A percentile compares a stretch with the other conserved stretches of the same genome.
phyloP scores from a whole-genome alignment of 2,329 filamentous ascomycete genomes.

The Verticillium albo-atrum region DNA sequence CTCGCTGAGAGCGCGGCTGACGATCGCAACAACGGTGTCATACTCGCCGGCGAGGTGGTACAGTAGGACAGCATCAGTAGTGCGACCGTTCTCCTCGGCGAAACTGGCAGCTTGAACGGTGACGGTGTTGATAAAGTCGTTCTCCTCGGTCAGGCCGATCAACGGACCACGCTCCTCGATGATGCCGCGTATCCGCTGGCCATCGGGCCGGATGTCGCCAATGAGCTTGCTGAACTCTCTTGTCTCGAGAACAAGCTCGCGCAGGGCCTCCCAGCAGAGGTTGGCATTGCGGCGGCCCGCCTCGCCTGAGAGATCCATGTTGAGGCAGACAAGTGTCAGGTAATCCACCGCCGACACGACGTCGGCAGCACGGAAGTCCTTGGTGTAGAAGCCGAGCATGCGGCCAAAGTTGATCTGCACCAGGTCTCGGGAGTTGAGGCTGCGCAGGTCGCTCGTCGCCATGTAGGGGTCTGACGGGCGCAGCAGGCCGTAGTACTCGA shows the following conservation, averaged over 20 bases:
- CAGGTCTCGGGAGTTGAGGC: conserved; percentile 61
- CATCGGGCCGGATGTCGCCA: conserved; percentile 84
- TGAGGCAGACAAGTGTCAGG: conserved; percentile 84
- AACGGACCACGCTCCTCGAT: conserved; percentile 82
- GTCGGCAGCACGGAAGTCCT: conserved; percentile 88
- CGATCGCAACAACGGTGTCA: conserved; percentile 84
- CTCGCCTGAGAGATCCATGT: conserved; percentile 73
- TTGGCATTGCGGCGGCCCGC: conserved; percentile 71
- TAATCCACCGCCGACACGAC: conserved; percentile 91
- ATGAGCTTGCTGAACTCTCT: conserved; percentile 92
- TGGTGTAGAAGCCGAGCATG: conserved; percentile 91
- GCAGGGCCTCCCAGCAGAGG: conserved; percentile 87
- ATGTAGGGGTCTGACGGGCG: conserved; percentile 78
- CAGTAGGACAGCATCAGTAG: conserved; percentile 87
- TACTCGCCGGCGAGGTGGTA: conserved; percentile 96
- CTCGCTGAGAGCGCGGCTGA: conserved; percentile 87
- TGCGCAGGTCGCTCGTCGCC: conserved; percentile 66
- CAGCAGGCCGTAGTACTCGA: conserved; percentile 85
- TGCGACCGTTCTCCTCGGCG: conserved; percentile 90
- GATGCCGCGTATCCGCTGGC: conserved; percentile 76
- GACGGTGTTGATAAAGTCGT: conserved; percentile 86
- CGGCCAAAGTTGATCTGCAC: conserved; percentile 92
- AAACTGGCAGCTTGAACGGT: conserved; percentile 88
- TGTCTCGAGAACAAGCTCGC: conserved; percentile 93
- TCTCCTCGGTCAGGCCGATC: conserved; percentile 74